Conservation (phyloP, 306 rosid genomes). For the Glycine latifolia region DNA sequence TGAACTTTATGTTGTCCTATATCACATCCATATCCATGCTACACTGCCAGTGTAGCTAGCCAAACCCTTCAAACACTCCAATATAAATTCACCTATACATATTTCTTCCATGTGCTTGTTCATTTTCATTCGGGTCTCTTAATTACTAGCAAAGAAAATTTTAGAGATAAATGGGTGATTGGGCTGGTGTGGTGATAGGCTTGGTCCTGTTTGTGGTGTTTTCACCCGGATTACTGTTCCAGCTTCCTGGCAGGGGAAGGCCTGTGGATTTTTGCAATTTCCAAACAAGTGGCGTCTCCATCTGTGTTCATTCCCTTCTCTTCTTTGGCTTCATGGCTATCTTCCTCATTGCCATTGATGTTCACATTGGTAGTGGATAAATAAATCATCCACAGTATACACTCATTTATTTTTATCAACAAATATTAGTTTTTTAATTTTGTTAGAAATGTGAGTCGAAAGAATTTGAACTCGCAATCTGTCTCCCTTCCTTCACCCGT, state of each 20-base stretch:
- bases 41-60: neutral
- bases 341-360: conserved; percentile 79
- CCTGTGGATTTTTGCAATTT: conserved; percentile 63
- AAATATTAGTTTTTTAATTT: too few relatives aligned
- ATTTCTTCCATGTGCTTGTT: neutral
- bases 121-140: neutral
- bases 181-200: conserved; percentile 76
- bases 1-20: conserved; percentile 45
- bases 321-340: conserved; percentile 75
- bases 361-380: conserved; percentile 64
- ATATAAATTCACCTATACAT: conserved; percentile 39
- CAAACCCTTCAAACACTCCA: neutral
- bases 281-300: conserved; percentile 77
- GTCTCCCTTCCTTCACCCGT: too few relatives aligned
- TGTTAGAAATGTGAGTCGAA: too few relatives aligned
- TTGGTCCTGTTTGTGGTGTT: conserved; percentile 69
- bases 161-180: conserved; percentile 67
- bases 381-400: too few relatives aligned
- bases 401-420: too few relatives aligned
- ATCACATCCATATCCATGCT: conserved; percentile 6
- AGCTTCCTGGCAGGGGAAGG: conserved; percentile 76
- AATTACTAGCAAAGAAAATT: neutral
- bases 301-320: conserved; percentile 74
- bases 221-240: conserved; percentile 78
- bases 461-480: too few relatives aligned